Percentiles rank a stretch among this genome's conserved stretches.
These are phyloP conservation scores for Mucor indicus DNA, from an alignment of 371 early-diverging fungal species.

Conservation along the genomic window DNA sequence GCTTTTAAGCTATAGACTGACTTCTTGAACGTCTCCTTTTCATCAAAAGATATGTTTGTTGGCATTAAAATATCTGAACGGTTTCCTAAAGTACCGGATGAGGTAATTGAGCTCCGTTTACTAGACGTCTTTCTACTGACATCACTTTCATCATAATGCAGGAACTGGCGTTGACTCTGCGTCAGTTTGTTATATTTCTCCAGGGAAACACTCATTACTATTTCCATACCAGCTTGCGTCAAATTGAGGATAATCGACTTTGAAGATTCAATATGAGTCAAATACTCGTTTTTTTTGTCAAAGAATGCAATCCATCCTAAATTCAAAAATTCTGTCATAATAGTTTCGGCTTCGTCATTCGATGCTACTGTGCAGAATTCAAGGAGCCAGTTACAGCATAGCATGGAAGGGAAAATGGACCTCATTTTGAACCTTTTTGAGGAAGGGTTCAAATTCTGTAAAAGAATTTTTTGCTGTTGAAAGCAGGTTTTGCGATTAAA, in stretches of 20 bases:
- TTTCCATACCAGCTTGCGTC: constrained; percentile 13
- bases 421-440: constrained; percentile 18
- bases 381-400: constrained; percentile 50
- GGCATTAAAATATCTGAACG: too few relatives aligned
- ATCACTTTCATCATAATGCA: too few relatives aligned
- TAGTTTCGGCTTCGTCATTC: constrained; percentile 49
- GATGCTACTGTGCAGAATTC: constrained; percentile 49
- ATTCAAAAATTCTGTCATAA: constrained; percentile 45
- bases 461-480: constrained; percentile 23
- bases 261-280: constrained; percentile 12
- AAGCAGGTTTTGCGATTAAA: neutral
- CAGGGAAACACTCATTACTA: constrained; percentile 12
- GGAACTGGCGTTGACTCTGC: neutral
- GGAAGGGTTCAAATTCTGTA: constrained; percentile 18
- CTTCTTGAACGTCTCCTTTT: neutral
- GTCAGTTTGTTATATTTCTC: constrained; percentile 12
- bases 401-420: constrained; percentile 13
- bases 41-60: too few relatives aligned
- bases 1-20: too few relatives aligned
- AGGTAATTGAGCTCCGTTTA: neutral
- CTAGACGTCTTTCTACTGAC: neutral
- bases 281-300: constrained; percentile 22
- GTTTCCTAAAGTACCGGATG: neutral
- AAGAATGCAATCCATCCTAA: constrained; percentile 45
- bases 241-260: constrained; percentile 10